Evolutionary conservation across 1,139 yeast species (phyloP).

Genomic region (Saccharomyces hybrid): DNA sequence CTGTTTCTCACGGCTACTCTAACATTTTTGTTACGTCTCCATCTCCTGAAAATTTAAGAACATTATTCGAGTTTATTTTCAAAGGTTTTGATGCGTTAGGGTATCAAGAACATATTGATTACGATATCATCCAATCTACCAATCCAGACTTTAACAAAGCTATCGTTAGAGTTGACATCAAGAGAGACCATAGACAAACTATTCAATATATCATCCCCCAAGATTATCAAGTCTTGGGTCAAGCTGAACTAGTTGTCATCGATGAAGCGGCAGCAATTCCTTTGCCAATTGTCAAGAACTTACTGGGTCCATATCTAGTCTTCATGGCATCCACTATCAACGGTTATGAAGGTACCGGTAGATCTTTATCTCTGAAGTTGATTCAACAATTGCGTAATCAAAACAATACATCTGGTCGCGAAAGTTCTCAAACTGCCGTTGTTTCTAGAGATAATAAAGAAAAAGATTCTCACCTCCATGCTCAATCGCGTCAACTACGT

Average conservation of each 20-base stretch:
- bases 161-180: slow-evolving; percentile 89
- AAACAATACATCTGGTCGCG: slow-evolving; percentile 39
- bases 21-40: slow-evolving; percentile 96
- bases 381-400: slow-evolving; percentile 86
- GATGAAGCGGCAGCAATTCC: slow-evolving; percentile 99
- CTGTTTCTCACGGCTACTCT: slow-evolving; percentile 93
- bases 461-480: slow-evolving; percentile 23
- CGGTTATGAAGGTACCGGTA: slow-evolving; percentile 98
- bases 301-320: slow-evolving; percentile 89
- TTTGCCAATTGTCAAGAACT: slow-evolving; percentile 80
- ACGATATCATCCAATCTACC: slow-evolving; percentile 91
- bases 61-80: slow-evolving; percentile 87
- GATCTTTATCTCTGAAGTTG: slow-evolving; percentile 86
- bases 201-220: slow-evolving; percentile 92
- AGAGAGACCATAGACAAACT: slow-evolving; percentile 91
- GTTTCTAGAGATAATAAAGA: slow-evolving; percentile 54
- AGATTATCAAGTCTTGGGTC: slow-evolving; percentile 90
- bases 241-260: slow-evolving; percentile 89
- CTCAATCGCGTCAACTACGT: slow-evolving; percentile 55
- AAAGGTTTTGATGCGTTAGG: slow-evolving; percentile 95
- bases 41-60: slow-evolving; percentile 91
- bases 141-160: slow-evolving; percentile 92
- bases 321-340: slow-evolving; percentile 98
- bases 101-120: slow-evolving; percentile 87
- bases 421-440: slow-evolving; percentile 42